Base-by-base conservation (phyloP, 352 stramenopile species). In the Globisporangium abappressorium region DNA sequence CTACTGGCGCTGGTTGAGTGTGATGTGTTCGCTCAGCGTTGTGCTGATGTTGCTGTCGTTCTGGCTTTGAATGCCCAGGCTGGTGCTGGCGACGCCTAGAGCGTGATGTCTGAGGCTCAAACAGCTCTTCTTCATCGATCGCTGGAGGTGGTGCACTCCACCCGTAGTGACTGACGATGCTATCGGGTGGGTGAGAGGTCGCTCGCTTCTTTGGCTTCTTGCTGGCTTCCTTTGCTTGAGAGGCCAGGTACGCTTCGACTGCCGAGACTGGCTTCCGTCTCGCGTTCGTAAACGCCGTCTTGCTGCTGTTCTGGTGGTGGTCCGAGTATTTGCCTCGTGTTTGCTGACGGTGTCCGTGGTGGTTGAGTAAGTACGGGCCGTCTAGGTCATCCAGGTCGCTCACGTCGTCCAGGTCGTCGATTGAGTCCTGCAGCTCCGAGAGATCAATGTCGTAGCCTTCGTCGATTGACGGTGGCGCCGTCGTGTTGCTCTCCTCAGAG, bases 381-480 rank as follows among this genome's bases (percentile, higher is more conserved):
- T 33, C 46, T 20, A 34, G 12, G 3, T 34, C 34, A n/a, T 30
- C 26, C 6, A 41, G 20, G 20, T 47, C 24, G 36, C 15, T 51
- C 30, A 34, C 5, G 8, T 34, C 34, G n/a, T 30, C 26, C n/a
- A 65, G 7, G 11, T 57, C 20, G n/a, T 58, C 60, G 2, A 30
- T 57, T 2, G 41, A 51, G 8, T 65, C 60, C 28, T 65, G 28
- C 26, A 65, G 60, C 18, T 57, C 60, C 20, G 46, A 57, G n/a
- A 57, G n/a, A n/a, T 65, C 46, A 30, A 65, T 24, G 15, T 43
- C 46, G 18, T 56, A 43, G 18, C 18, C 38, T n/a, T 65, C 59
- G 11, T 57, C 59, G 28, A 46, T 30, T 4, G 46, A 55, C 3
- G 43, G 46, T 1, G 59, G 46, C 46, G 59, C 41, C 5, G 43